phyloP scores from a whole-genome alignment of 306 rosid species.

The Argentina anserina region DNA sequence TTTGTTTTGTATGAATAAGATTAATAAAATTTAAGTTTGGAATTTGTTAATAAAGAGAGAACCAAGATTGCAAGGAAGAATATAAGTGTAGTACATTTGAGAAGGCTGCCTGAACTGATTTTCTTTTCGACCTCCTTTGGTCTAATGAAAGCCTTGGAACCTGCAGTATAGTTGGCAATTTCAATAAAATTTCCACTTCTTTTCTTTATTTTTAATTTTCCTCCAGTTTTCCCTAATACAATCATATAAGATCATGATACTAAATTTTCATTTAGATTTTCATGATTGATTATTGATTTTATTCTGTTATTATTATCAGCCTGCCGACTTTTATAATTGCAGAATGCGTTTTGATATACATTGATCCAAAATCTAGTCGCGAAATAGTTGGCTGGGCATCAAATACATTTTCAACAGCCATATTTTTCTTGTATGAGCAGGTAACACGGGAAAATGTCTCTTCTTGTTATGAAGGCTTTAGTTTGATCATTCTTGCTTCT shows the following conservation, averaged over 20 bases:
- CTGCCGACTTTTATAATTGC: conserved; percentile 99
- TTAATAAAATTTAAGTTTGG: not conserved
- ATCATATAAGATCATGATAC: not conserved
- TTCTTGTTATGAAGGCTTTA: conserved; percentile 4
- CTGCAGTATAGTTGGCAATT: not conserved
- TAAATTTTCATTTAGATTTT: conserved; percentile 10
- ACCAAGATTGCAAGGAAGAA: not conserved
- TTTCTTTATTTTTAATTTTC: not conserved
- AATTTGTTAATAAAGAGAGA: not conserved
- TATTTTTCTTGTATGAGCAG: conserved; percentile 95
- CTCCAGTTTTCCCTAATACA: not conserved
- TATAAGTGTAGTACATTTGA: not conserved
- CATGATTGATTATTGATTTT: conserved; percentile 25
- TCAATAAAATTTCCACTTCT: not conserved
- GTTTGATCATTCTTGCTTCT: not conserved
- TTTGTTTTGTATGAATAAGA: not conserved
- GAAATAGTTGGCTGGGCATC: conserved; percentile 83
- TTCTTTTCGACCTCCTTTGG: not conserved
- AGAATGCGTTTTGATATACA: conserved; percentile 96
- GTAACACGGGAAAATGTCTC: conserved; percentile 32
- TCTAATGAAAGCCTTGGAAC: not conserved
- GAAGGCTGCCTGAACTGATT: not conserved
- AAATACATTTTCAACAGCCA: conserved; percentile 63
- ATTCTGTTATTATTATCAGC: conserved; percentile 80
- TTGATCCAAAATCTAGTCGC: conserved; percentile 86